These are phyloP conservation scores for Mollisiaceae sp. DNA, from an alignment of 2,329 filamentous ascomycete species.

Conservation along the genomic window DNA sequence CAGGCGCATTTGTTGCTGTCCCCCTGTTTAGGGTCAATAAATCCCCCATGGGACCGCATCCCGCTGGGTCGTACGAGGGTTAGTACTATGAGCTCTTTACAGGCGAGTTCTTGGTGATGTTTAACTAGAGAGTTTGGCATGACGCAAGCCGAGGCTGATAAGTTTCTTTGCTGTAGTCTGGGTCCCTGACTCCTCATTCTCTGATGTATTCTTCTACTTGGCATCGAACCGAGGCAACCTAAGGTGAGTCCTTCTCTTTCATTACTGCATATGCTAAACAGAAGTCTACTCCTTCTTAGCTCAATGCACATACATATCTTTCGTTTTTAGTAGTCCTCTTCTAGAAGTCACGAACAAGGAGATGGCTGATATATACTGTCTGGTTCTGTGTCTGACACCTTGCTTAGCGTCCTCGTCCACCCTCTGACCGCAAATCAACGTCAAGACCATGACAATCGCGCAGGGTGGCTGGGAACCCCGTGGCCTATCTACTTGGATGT, in stretches of 20 bases:
- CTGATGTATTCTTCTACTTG: conserved; percentile 21
- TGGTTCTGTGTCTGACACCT: conserved; percentile 9
- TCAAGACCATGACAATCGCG: conserved; percentile 16
- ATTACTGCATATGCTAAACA: conserved; percentile 6
- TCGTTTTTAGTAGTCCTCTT: conserved; percentile 7
- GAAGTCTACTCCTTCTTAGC: conserved; percentile 7
- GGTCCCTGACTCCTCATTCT: conserved; percentile 20
- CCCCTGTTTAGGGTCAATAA: conserved; percentile 17
- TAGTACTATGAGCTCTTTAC: conserved; percentile 6
- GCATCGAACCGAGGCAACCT: conserved; percentile 18
- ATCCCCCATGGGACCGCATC: conserved; percentile 19
- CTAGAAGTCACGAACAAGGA: conserved; percentile 3
- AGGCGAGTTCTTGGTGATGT: too few species aligned
- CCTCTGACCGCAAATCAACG: conserved; percentile 19
- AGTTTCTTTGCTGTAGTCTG: conserved; percentile 13
- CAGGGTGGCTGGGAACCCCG: conserved; percentile 17
- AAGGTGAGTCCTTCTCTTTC: conserved; percentile 8
- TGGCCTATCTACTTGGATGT: conserved; percentile 18
- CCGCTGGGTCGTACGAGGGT: conserved; percentile 19
- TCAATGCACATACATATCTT: too few species aligned
- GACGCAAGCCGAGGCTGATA: conserved; percentile 1
- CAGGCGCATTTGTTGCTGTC: conserved; percentile 19
- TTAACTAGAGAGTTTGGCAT: not conserved
- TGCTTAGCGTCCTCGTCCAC: conserved; percentile 13
- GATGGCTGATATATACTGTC: conserved; percentile 9